Conservation (phyloP, 768 basidiomycete species). For the Russula earlei region DNA sequence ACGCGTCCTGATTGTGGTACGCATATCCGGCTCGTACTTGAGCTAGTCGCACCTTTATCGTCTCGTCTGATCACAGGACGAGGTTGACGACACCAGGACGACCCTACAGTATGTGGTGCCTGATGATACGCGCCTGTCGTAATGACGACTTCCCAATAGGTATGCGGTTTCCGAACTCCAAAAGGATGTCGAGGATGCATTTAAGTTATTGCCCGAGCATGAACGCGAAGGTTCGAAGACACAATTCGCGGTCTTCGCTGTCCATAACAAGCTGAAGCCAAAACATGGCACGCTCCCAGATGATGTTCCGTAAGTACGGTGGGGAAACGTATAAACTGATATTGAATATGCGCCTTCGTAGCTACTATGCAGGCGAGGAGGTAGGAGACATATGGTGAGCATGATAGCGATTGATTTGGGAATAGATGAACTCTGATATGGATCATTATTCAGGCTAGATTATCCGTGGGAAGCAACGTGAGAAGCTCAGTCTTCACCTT, state of each 20-base stretch:
- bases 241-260: slow-evolving; percentile 87
- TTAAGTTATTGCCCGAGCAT: slow-evolving; percentile 53
- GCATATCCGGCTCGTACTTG: slow-evolving; percentile 23
- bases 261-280: slow-evolving; percentile 86
- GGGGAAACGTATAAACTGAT: background rate
- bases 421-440: slow-evolving; percentile 1
- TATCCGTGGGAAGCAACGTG: slow-evolving; percentile 79
- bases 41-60: slow-evolving; percentile 16
- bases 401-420: slow-evolving; percentile 7
- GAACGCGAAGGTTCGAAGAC: slow-evolving; percentile 66
- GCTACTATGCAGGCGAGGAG: slow-evolving; percentile 79
- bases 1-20: slow-evolving; percentile 71
- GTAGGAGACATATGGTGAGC: slow-evolving; percentile 63
- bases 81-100: slow-evolving; percentile 82
- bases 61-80: slow-evolving; percentile 43
- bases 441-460: slow-evolving; percentile 47
- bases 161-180: slow-evolving; percentile 87
- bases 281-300: slow-evolving; percentile 71
- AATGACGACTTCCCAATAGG: slow-evolving; percentile 31
- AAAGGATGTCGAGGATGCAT: slow-evolving; percentile 75
- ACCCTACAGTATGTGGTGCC: slow-evolving; percentile 65
- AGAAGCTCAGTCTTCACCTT: slow-evolving; percentile 24
- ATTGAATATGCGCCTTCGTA: slow-evolving; percentile 18
- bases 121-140: background rate
- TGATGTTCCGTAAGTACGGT: slow-evolving; percentile 45